phyloP scores from a whole-genome alignment of 805 yeast genomes.

The Kluyveromyces lactis region DNA sequence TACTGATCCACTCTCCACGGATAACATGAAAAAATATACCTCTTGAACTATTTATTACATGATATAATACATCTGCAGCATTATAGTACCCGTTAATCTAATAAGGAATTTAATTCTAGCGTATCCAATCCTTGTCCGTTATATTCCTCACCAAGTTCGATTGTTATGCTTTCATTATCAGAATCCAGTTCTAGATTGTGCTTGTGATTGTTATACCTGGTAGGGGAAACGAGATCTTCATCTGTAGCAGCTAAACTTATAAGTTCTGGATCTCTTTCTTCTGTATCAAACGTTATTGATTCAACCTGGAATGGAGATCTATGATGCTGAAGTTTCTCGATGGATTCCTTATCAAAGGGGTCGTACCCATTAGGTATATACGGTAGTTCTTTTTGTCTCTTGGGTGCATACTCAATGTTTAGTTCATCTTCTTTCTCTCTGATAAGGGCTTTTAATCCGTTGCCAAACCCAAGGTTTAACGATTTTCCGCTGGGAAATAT shows the following conservation, averaged over 20 bases:
- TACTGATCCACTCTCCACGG: no score
- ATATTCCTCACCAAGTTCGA: constrained; percentile 9
- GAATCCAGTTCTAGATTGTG: constrained; percentile 5
- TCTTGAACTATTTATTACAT: no score
- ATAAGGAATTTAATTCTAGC: constrained; percentile 19
- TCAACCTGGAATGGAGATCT: constrained; percentile 13
- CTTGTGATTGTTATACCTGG: not conserved
- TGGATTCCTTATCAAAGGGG: constrained; percentile 31
- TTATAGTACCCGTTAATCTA: constrained; percentile 4
- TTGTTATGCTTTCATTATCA: not conserved
- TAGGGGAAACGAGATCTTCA: not conserved
- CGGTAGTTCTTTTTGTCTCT: constrained; percentile 30
- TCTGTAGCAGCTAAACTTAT: constrained; percentile 12
- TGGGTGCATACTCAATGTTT: constrained; percentile 44
- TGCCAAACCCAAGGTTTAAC: constrained; percentile 12
- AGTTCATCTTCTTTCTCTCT: constrained; percentile 24
- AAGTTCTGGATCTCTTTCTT: constrained; percentile 20
- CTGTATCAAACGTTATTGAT: constrained; percentile 11
- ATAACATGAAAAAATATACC: no score
- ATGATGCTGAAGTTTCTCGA: constrained; percentile 19
- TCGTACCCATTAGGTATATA: constrained; percentile 39
- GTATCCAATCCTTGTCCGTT: constrained; percentile 21
- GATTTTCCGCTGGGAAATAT: constrained; percentile 8
- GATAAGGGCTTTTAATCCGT: constrained; percentile 14
- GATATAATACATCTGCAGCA: no score